phyloP scores from a whole-genome alignment of 208 protist genomes.

The Angomonas ambiguus region DNA sequence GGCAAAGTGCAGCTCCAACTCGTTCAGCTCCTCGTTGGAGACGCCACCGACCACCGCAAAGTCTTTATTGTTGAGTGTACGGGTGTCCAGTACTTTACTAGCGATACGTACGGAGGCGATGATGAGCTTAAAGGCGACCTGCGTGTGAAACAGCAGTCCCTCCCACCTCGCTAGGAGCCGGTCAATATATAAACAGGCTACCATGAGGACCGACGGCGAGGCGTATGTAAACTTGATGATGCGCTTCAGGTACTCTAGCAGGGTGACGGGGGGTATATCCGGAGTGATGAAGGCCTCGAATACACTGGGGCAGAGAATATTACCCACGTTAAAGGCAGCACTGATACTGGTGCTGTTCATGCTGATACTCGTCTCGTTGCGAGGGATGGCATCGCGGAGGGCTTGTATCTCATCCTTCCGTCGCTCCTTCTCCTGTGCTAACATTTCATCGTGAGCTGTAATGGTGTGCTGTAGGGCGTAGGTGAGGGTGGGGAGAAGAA shows the following conservation, averaged over 20 bases:
- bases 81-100: slow-evolving; percentile 73
- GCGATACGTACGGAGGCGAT: slow-evolving; percentile 43
- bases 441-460: slow-evolving; percentile 35
- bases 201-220: slow-evolving; percentile 55
- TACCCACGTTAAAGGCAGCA: background rate
- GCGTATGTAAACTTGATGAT: slow-evolving; percentile 69
- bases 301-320: slow-evolving; percentile 10
- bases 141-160: slow-evolving; percentile 32
- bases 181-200: slow-evolving; percentile 67
- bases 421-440: background rate
- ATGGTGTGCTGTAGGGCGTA: slow-evolving; percentile 44
- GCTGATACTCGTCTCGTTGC: background rate
- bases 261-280: slow-evolving; percentile 28
- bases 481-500: slow-evolving; percentile 43
- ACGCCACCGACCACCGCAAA: slow-evolving; percentile 63
- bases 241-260: slow-evolving; percentile 57
- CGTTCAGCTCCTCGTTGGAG: slow-evolving; percentile 56
- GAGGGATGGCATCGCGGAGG: background rate
- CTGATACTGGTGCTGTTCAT: background rate
- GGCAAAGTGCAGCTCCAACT: slow-evolving; percentile 57
- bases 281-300: slow-evolving; percentile 37
- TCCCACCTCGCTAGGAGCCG: slow-evolving; percentile 32
- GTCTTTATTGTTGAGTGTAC: slow-evolving; percentile 72
- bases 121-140: slow-evolving; percentile 68
- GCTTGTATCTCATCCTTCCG: background rate